Base-by-base conservation (phyloP, 495 filamentous ascomycete genomes). In the Aspergillus biplanus region DNA sequence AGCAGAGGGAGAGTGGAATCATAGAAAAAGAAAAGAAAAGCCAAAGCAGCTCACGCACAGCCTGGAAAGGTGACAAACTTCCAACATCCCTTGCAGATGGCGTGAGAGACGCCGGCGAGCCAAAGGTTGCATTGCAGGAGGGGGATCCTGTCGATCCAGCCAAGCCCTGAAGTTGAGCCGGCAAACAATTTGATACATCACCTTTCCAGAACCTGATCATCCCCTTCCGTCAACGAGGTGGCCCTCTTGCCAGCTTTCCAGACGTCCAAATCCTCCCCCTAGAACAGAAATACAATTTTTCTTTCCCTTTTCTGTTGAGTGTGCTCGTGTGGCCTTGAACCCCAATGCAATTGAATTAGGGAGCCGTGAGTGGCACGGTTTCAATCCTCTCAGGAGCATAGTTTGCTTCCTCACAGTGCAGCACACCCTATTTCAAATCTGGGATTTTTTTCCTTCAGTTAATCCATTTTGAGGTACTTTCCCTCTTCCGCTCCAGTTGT, bases 201-300 rank as follows among this genome's bases (percentile, higher is more conserved):
- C 1, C 47, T 65, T 69, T 69, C 67, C 62, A 69, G 67, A 69
- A 69, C 62, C 62, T 54, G 59, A 67, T 67, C 67, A 27, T 33
- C 65, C 52, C 46, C 55, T 68, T 64, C 58, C 53, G 35, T 60
- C 62, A 67, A 67, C 59, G 65, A 69, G 61, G 60, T 33, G 55
- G 50, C 56, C 33, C 21, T 27, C 21, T 27, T 27, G 21, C 21
- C 21, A 27, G 21, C 21, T 27, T 27, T 27, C 21, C 21, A 27
- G 21, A 27, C 21, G 21, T 27, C 21, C 21, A 27, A 1, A 27
- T 27, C 21, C 21, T 27, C 21, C 21, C 21, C 21, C 21, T 1
- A 37, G 15, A 37, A 55, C 27, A 55, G 31, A 50, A 50, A 49
- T 27, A 50, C 21, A 27, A 27, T 27, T 27, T 27, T 27, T 27